These are phyloP conservation scores for Actinomortierella ambigua DNA, from an alignment of 371 early-diverging fungal genomes.

Conservation along the genomic window DNA sequence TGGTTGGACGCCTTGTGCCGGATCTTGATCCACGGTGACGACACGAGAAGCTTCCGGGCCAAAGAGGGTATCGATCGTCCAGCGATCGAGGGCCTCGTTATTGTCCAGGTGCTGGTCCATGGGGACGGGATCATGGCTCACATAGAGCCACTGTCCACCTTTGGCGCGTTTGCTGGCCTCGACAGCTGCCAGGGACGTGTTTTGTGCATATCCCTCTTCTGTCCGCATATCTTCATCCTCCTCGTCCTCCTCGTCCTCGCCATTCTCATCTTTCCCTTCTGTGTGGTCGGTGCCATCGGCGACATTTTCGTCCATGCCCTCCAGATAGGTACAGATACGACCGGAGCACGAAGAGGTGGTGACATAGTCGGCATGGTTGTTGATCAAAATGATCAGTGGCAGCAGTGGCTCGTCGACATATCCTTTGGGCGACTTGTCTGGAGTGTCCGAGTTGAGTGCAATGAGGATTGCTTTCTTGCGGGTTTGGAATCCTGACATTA, in stretches of 20 bases:
- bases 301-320: constrained; percentile 29
- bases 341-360: constrained; percentile 70
- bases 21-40: constrained; percentile 18
- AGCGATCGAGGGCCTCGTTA: constrained; percentile 20
- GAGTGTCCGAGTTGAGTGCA: constrained; percentile 56
- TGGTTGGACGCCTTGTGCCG: constrained; percentile 7
- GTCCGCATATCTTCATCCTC: constrained; percentile 12
- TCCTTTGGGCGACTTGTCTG: constrained; percentile 70
- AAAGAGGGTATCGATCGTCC: constrained; percentile 49
- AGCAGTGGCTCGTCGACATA: constrained; percentile 65
- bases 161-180: constrained; percentile 49
- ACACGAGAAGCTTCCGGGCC: constrained; percentile 47
- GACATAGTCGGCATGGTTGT: constrained; percentile 59
- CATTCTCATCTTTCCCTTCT: constrained; percentile 5
- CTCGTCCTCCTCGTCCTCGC: neutral
- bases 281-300: neutral
- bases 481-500: constrained; percentile 18
- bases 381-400: constrained; percentile 57
- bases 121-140: constrained; percentile 65
- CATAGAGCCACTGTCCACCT: constrained; percentile 66
- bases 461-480: constrained; percentile 55
- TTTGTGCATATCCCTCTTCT: constrained; percentile 22
- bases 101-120: constrained; percentile 5
- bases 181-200: constrained; percentile 25
- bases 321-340: constrained; percentile 60